phyloP scores from a whole-genome alignment of 164 flowering plant genomes.

The Nymphaea colorata region DNA sequence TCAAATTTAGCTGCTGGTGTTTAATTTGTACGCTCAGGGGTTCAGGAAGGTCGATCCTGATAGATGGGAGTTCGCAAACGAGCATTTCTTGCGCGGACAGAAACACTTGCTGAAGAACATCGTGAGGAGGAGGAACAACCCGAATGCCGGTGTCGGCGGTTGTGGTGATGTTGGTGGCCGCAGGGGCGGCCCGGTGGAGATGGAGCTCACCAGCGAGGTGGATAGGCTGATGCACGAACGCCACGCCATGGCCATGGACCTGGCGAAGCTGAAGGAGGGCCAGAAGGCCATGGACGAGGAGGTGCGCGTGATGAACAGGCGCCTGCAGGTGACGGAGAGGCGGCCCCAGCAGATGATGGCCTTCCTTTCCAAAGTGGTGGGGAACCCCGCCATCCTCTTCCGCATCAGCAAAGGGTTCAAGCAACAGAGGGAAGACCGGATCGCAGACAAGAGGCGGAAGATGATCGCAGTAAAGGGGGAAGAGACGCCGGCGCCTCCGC shows the following conservation, averaged over 20 bases:
- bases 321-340: slow-evolving; percentile 65
- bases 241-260: slow-evolving; percentile 39
- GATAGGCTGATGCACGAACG: slow-evolving; percentile 23
- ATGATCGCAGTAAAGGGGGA: not conserved
- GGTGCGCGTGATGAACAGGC: slow-evolving; percentile 39
- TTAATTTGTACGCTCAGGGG: slow-evolving; percentile 27
- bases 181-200: not conserved
- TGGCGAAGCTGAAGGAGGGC: slow-evolving; percentile 46
- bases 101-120: slow-evolving; percentile 54
- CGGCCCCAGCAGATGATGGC: slow-evolving; percentile 89
- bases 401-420: slow-evolving; percentile 37
- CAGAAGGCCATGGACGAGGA: slow-evolving; percentile 49
- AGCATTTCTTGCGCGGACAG: slow-evolving; percentile 74
- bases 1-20: too few relatives aligned
- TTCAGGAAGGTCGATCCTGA: slow-evolving; percentile 82
- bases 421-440: slow-evolving; percentile 9
- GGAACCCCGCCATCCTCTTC: slow-evolving; percentile 56
- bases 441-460: not conserved
- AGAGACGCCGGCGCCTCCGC: not conserved
- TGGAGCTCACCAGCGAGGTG: not conserved
- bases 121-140: slow-evolving; percentile 24
- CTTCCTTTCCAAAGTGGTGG: slow-evolving; percentile 50
- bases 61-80: slow-evolving; percentile 83
- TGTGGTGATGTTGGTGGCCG: not conserved
- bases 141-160: not conserved